Evolutionary conservation across 2,329 filamentous ascomycete genomes (phyloP).

Genomic region (Apiospora rasikravindrae): DNA sequence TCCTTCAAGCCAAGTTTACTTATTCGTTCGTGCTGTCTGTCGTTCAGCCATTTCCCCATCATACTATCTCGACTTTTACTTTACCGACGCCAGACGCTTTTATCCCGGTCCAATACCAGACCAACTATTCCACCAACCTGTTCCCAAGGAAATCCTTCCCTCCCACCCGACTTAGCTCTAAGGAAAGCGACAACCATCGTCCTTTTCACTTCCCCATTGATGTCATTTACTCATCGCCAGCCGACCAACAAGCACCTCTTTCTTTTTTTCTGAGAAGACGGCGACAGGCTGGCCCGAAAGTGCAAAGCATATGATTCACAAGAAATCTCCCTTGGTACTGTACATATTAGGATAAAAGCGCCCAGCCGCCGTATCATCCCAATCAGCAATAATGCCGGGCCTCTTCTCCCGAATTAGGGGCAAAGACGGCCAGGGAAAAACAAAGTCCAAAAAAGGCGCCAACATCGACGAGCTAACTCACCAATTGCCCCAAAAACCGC

Average conservation of each 20-base stretch:
- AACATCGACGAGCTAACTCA: constrained; percentile 55
- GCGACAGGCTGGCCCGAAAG: constrained; percentile 1
- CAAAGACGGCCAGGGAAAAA: constrained; percentile 68
- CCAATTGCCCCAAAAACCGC: constrained; percentile 68
- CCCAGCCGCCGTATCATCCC: not conserved
- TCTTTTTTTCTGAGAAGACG: not conserved
- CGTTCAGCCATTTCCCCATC: not conserved
- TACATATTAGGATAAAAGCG: constrained; percentile 5
- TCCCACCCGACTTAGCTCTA: not conserved
- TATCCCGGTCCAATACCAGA: constrained; percentile 13
- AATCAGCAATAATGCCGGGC: constrained; percentile 53
- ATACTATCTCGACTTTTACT: constrained; percentile 16
- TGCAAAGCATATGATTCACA: not conserved
- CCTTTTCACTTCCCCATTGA: not conserved
- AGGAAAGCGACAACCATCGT: not conserved
- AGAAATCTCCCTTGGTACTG: not conserved
- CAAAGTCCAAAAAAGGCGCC: constrained; percentile 69
- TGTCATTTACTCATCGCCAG: not conserved
- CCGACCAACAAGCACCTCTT: not conserved
- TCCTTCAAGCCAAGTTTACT: constrained; percentile 2
- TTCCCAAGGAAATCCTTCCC: not conserved
- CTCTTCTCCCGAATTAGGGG: constrained; percentile 72
- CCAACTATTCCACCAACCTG: constrained; percentile 10
- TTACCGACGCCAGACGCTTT: not conserved
- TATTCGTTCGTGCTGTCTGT: not conserved